phyloP scores from a whole-genome alignment of 2,329 filamentous ascomycete genomes.

The Aspergillus pseudotamarii region DNA sequence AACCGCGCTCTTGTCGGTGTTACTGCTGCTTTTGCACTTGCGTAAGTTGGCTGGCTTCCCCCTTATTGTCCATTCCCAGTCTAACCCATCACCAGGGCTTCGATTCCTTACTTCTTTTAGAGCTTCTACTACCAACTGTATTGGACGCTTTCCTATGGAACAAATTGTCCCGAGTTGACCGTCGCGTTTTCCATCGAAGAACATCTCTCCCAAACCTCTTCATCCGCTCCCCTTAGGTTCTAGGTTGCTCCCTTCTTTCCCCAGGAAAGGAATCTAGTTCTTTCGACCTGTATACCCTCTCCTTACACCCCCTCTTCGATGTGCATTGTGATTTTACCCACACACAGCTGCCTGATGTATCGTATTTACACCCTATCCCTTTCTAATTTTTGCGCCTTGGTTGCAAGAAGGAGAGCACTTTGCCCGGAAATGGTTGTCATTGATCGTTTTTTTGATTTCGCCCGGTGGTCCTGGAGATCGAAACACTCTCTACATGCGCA shows the following conservation, averaged over 20 bases:
- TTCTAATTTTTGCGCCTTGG: slow-evolving; percentile 23
- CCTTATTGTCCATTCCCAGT: slow-evolving; percentile 22
- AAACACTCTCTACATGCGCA: slow-evolving; percentile 19
- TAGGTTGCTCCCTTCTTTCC: neutral
- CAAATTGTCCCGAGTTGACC: neutral
- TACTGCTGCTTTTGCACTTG: slow-evolving; percentile 82
- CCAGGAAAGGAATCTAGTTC: slow-evolving; percentile 11
- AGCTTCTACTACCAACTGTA: slow-evolving; percentile 5
- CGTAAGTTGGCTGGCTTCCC: slow-evolving; percentile 64
- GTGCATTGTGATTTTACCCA: slow-evolving; percentile 10
- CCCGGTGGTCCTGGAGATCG: slow-evolving; percentile 23
- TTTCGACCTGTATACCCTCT: slow-evolving; percentile 7
- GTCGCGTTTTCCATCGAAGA: neutral
- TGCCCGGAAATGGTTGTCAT: slow-evolving; percentile 11
- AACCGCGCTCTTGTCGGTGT: slow-evolving; percentile 84
- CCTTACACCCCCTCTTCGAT: slow-evolving; percentile 3
- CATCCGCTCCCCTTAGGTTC: neutral
- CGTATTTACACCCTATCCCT: slow-evolving; percentile 21
- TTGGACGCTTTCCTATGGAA: slow-evolving; percentile 1
- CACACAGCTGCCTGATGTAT: slow-evolving; percentile 26
- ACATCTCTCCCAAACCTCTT: neutral
- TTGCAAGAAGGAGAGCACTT: slow-evolving; percentile 17
- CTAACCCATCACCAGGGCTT: slow-evolving; percentile 41
- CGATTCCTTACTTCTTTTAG: slow-evolving; percentile 53
- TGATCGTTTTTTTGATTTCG: slow-evolving; percentile 11